These are phyloP conservation scores for Phaeosphaeria sp. DNA, from an alignment of 2,329 filamentous ascomycete genomes.

Conservation along the genomic window DNA sequence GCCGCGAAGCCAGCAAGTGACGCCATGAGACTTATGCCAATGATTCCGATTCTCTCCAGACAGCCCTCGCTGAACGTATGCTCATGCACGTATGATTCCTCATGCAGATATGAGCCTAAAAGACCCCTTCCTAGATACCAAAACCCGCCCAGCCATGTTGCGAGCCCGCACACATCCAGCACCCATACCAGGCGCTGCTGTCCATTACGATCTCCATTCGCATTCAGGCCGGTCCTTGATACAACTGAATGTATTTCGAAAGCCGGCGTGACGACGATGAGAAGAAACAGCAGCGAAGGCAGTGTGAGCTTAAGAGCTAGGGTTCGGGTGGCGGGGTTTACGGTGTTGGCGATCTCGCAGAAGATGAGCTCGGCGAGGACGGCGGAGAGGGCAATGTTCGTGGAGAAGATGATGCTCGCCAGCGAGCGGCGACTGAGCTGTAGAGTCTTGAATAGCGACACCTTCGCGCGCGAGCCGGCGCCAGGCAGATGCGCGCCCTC, in stretches of 20 bases:
- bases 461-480: constrained; percentile 28
- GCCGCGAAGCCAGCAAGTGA: constrained; percentile 87
- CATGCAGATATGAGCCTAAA: constrained; percentile 60
- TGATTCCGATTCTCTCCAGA: constrained; percentile 75
- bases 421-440: constrained; percentile 45
- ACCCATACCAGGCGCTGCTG: constrained; percentile 67
- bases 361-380: constrained; percentile 82
- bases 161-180: constrained; percentile 68
- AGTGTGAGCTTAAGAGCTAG: constrained; percentile 74
- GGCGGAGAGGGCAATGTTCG: constrained; percentile 76
- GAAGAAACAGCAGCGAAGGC: constrained; percentile 71
- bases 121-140: constrained; percentile 76
- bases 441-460: constrained; percentile 47
- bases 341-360: constrained; percentile 79
- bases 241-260: constrained; percentile 75
- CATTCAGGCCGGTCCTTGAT: constrained; percentile 65
- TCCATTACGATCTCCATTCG: constrained; percentile 64
- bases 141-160: constrained; percentile 73
- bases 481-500: constrained; percentile 66
- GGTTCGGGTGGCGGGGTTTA: constrained; percentile 71
- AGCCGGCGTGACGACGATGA: constrained; percentile 78
- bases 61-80: constrained; percentile 62
- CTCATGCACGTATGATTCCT: constrained; percentile 50
- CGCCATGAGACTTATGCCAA: constrained; percentile 86
- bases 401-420: constrained; percentile 72